Evolutionary conservation across 306 rosid genomes (phyloP), one percentile per base, ranked within the genome.

Genomic region (Erythrophleum fordii): DNA sequence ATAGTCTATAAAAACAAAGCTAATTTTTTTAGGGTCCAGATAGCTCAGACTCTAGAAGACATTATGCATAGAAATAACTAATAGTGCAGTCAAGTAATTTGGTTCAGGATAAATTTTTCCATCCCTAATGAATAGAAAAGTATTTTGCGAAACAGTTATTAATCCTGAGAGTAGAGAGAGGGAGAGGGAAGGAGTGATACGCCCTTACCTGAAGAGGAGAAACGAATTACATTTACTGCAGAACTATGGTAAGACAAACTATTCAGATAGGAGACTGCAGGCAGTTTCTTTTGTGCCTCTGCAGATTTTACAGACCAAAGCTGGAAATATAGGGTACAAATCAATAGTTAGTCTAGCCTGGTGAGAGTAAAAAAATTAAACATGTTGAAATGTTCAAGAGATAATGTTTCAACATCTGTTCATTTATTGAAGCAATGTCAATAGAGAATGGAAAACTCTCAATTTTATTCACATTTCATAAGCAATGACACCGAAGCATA

Each of bases 141-240:
- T 37, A 46, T 29, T 44, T 18, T 35, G 35, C 17, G 44, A 80
- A 70, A 37, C 31, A 10, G 48, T 8, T 59, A 74, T 23, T 2
- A 12, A 51, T 17, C 51, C 28, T 4, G 55, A 60, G 0, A 20
- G 20, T 11, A 29, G 45, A 34, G 29, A 49, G 13, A 20, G 22
- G 16, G 12, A 13, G 61, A n/a, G 1, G 69, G 51, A 52, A 72
- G 66, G n/a, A 65, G 20, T 10, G 23, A 39, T 4, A 31, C 18
- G 41, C 10, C 16, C 78, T 82, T 83, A 91, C 99, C 99, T 0
- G 98, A 91, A 81, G 90, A 83, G 42, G 96, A 87, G 87, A 95
- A 95, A 6, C 98, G 97, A 75, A 95, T 83, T 39, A 84, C 89
- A 83, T 95, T 95, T 0, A 95, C 94, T 4, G 99, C 96, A 8